phyloP scores from a whole-genome alignment of 768 basidiomycete genomes.

The Hypholoma fasciculare region DNA sequence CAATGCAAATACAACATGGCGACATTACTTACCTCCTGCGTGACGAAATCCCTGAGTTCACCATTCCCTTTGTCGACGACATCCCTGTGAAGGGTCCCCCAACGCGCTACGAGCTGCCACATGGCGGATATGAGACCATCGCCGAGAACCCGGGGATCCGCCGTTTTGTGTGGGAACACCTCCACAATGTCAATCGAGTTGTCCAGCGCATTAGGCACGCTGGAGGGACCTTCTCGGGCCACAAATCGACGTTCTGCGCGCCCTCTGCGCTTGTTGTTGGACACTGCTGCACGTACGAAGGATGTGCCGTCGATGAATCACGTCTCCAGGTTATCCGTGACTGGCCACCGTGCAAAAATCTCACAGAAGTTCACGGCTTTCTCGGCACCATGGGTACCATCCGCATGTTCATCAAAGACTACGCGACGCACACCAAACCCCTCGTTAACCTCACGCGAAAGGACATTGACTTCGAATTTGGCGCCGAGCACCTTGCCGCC shows the following conservation, averaged over 20 bases:
- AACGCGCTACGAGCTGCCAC: conserved; percentile 23
- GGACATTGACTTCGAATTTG: conserved; percentile 27
- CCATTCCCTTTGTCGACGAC: conserved; percentile 31
- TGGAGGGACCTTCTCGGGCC: too few relatives aligned
- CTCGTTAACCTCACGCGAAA: conserved; percentile 27
- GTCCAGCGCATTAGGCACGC: too few relatives aligned
- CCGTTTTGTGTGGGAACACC: too few relatives aligned
- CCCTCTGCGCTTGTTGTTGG: too few relatives aligned
- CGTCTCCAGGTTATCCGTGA: too few relatives aligned
- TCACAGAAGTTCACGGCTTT: conserved; percentile 14
- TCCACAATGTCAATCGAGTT: too few relatives aligned
- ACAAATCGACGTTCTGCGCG: too few relatives aligned
- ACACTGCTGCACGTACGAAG: too few relatives aligned
- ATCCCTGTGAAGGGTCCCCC: conserved; percentile 28
- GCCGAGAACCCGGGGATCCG: too few relatives aligned
- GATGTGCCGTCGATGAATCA: too few relatives aligned
- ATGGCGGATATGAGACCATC: too few relatives aligned
- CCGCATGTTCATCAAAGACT: conserved; percentile 29
- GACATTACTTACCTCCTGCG: conserved; percentile 24
- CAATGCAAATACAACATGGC: conserved; percentile 32
- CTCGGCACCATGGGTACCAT: conserved; percentile 26
- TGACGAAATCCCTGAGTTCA: conserved; percentile 21
- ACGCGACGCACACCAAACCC: conserved; percentile 13
- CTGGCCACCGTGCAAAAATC: too few relatives aligned
- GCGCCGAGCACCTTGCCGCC: conserved; percentile 14